phyloP scores from a whole-genome alignment of 225 moss, liverwort and hornwort genomes.

The Polytrichum formosum region DNA sequence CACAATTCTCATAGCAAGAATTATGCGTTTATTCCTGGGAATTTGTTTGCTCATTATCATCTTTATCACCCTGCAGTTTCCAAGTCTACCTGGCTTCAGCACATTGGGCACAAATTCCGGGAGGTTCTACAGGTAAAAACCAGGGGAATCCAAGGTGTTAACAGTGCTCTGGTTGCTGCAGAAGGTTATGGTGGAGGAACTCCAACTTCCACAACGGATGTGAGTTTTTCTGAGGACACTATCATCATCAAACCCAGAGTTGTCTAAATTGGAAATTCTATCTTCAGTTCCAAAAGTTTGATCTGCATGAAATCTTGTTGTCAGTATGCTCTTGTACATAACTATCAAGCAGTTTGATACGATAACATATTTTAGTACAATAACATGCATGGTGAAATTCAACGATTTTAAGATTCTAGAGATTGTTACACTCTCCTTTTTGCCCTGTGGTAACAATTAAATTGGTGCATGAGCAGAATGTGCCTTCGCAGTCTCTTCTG shows the following conservation, averaged over 20 bases:
- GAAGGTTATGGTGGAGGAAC: conserved; percentile 34
- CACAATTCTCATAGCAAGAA: too few species aligned
- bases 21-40: too few species aligned
- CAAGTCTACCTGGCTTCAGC: conserved; percentile 55
- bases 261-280: too few species aligned
- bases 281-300: too few species aligned
- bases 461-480: conserved; percentile 27
- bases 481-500: conserved; percentile 56
- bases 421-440: neutral
- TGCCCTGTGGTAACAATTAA: too few species aligned
- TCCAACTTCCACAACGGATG: conserved; percentile 29
- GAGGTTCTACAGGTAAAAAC: conserved; percentile 60
- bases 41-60: too few species aligned
- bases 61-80: conserved; percentile 30
- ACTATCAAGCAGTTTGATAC: too few species aligned
- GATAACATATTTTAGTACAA: too few species aligned
- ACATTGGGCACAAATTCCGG: conserved; percentile 56
- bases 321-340: too few species aligned
- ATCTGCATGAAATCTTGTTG: too few species aligned
- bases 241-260: too few species aligned
- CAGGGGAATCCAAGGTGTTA: conserved; percentile 24
- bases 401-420: neutral
- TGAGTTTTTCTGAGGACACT: conserved; percentile 5
- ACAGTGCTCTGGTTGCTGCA: conserved; percentile 10
- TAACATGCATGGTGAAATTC: too few species aligned